These are phyloP conservation scores for Cyclotella baltica DNA, from an alignment of 108 stramenopile genomes.

Conservation along the genomic window DNA sequence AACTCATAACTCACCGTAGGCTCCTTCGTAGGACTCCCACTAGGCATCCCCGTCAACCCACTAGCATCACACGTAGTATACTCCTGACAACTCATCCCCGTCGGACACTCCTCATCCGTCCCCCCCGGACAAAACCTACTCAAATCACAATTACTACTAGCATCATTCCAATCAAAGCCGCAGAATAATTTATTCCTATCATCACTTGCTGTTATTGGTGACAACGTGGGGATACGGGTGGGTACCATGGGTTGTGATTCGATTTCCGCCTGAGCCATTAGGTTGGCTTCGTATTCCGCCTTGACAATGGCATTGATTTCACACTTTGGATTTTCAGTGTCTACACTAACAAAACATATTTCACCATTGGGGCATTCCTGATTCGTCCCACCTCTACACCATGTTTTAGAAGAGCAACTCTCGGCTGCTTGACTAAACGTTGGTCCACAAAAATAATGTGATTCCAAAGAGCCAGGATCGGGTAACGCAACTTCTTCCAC, in stretches of 20 bases:
- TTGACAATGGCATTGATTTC: conserved; percentile 54
- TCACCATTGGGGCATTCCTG: conserved; percentile 57
- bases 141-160: conserved; percentile 34
- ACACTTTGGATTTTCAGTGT: conserved; percentile 34
- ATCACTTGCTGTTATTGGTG: conserved; percentile 17
- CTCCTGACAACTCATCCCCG: conserved; percentile 33
- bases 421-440: conserved; percentile 38
- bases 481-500: conserved; percentile 25
- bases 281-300: conserved; percentile 28
- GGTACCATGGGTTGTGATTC: conserved; percentile 1
- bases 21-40: conserved; percentile 1
- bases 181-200: conserved; percentile 40
- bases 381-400: conserved; percentile 46
- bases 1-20: conserved; percentile 24
- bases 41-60: conserved; percentile 34
- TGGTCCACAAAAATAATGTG: conserved; percentile 40
- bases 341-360: conserved; percentile 41
- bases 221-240: background rate
- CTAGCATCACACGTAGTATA: conserved; percentile 44
- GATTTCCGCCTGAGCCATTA: background rate
- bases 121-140: conserved; percentile 45
- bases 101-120: conserved; percentile 33
- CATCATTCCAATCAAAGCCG: conserved; percentile 45
- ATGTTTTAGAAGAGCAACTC: conserved; percentile 20
- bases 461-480: conserved; percentile 32